Evolutionary conservation across 2,329 filamentous ascomycete genomes (phyloP).

Genomic region (Fonsecaea pedrosoi): DNA sequence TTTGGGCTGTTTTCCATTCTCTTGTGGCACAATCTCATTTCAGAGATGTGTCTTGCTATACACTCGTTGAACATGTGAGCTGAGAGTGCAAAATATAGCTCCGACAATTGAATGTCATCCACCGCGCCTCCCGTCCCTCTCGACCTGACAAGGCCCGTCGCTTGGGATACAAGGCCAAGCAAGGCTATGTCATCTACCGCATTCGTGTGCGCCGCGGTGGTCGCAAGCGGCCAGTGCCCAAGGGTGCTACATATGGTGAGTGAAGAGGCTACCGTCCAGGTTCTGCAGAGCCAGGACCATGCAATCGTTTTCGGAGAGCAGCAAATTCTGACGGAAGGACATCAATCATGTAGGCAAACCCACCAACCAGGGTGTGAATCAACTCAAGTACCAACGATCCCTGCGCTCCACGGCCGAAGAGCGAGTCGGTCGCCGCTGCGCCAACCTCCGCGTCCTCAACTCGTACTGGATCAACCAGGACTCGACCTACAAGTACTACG

Average conservation of each 20-base stretch:
- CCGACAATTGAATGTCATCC: conserved; percentile 99
- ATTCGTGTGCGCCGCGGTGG: conserved; percentile 97
- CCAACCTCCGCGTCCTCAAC: conserved; percentile 99
- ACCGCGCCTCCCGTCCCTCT: conserved; percentile 96
- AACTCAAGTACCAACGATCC: conserved; percentile 99
- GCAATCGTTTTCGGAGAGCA: no score
- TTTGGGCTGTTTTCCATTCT: neutral
- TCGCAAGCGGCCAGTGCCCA: conserved; percentile 93
- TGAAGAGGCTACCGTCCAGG: conserved; percentile 26
- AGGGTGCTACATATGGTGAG: conserved; percentile 99
- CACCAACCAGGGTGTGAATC: conserved; percentile 99
- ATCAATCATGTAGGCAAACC: conserved; percentile 79
- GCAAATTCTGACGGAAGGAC: neutral
- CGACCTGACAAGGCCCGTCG: conserved; percentile 99
- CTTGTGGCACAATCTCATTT: conserved; percentile 38
- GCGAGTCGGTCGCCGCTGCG: conserved; percentile 98
- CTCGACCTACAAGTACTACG: conserved; percentile 99
- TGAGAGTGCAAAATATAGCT: conserved; percentile 99
- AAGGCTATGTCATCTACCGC: conserved; percentile 99
- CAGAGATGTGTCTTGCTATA: conserved; percentile 72
- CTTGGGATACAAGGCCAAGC: conserved; percentile 99
- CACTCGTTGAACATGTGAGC: conserved; percentile 97
- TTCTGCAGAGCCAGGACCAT: no score
- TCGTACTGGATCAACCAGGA: conserved; percentile 99
- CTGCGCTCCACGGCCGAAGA: conserved; percentile 98